These are phyloP conservation scores for Sugiyamaella americana DNA, from an alignment of 805 yeast species.

Conservation along the genomic window DNA sequence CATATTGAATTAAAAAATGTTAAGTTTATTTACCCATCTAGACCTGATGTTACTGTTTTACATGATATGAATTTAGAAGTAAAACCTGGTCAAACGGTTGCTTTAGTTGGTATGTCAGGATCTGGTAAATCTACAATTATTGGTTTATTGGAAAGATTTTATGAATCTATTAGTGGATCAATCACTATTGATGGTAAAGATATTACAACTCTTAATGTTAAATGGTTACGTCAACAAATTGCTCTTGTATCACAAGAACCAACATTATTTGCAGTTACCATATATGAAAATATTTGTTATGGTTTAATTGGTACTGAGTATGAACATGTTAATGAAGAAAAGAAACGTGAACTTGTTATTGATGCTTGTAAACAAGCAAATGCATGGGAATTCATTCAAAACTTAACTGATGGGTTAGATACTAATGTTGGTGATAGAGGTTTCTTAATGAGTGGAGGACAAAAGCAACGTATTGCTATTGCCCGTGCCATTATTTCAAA, in stretches of 20 bases:
- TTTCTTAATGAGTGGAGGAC: constrained; percentile 57
- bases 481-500: constrained; percentile 57
- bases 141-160: constrained; percentile 80
- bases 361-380: constrained; percentile 36
- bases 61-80: constrained; percentile 69
- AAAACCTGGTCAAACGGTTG: constrained; percentile 86
- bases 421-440: constrained; percentile 64
- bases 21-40: constrained; percentile 74
- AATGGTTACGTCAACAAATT: constrained; percentile 64
- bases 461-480: constrained; percentile 59
- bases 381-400: constrained; percentile 40
- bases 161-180: constrained; percentile 68
- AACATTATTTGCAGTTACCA: constrained; percentile 83
- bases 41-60: constrained; percentile 77
- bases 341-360: constrained; percentile 33
- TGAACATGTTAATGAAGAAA: constrained; percentile 41
- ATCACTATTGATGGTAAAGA: constrained; percentile 82
- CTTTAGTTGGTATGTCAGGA: constrained; percentile 94
- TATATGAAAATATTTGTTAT: constrained; percentile 79
- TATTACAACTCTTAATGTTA: constrained; percentile 62
- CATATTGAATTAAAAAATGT: constrained; percentile 80
- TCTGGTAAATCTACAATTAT: constrained; percentile 91
- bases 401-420: constrained; percentile 73
- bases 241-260: constrained; percentile 97
- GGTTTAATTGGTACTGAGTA: constrained; percentile 72